Evolutionary conservation across 1,284 basidiomycete genomes (phyloP).

Genomic region (Ceratobasidium sp.): DNA sequence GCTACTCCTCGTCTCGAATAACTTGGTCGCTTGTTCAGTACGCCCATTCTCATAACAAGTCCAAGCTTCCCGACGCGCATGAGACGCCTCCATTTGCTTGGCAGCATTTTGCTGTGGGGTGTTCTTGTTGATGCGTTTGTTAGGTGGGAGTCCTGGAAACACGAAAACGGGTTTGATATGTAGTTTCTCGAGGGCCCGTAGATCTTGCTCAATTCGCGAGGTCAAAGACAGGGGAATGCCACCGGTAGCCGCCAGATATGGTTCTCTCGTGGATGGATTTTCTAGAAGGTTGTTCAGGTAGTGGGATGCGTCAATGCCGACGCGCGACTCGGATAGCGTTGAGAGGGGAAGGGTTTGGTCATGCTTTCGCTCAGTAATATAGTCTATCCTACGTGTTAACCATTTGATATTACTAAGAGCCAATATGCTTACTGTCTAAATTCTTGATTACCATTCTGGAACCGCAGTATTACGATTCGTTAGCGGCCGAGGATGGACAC

Average conservation of each 20-base stretch:
- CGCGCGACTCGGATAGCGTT: conserved; percentile 87
- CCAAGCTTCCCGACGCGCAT: conserved; percentile 85
- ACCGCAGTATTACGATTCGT: conserved; percentile 5
- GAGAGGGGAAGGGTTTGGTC: conserved; percentile 82
- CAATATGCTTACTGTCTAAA: conserved; percentile 30
- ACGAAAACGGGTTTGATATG: conserved; percentile 98
- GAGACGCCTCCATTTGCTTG: conserved; percentile 63
- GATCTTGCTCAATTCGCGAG: conserved; percentile 87
- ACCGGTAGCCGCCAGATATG: conserved; percentile 91
- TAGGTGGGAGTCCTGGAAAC: conserved; percentile 83
- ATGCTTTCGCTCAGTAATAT: conserved; percentile 86
- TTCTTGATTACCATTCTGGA: conserved; percentile 37
- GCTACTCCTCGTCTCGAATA: conserved; percentile 76
- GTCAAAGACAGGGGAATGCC: conserved; percentile 88
- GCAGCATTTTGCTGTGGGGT: conserved; percentile 59
- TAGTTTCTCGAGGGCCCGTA: conserved; percentile 87
- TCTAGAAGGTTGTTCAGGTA: conserved; percentile 86
- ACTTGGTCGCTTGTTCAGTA: conserved; percentile 82
- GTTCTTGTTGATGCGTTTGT: conserved; percentile 60
- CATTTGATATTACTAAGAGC: background rate
- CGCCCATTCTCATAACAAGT: conserved; percentile 86
- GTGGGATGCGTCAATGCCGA: conserved; percentile 95
- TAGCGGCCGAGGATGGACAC: conserved; percentile 4
- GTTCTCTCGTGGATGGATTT: conserved; percentile 77
- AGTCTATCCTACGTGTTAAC: conserved; percentile 61